Base-by-base conservation (phyloP, 306 rosid species). In the Boehmeria nivea region DNA sequence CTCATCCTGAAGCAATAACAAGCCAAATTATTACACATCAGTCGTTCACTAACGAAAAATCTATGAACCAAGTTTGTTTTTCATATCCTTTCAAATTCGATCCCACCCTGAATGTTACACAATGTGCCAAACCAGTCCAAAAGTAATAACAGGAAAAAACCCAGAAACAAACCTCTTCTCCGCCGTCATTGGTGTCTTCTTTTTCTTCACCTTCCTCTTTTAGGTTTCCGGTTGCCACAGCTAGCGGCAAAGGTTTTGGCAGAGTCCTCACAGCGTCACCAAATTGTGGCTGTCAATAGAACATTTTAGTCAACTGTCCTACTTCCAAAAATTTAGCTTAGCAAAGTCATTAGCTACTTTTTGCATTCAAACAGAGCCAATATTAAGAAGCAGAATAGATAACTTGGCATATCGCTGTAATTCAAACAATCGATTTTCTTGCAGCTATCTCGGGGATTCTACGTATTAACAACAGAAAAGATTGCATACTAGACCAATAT, bases 181-280 rank as follows among this genome's bases (percentile, higher is more conserved):
- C 74, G 34, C 44, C 76, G 28, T 50, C 70, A 43, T 77, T 73
- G 22, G 44, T 10, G 44, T 69, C 83, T 52, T 62, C 66, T 9
- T 72, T 74, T 65, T 71, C 78, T 62, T 69, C 63, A 12, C 48
- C 74, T 58, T 80, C 95, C 63, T 87, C 67, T 66, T 76, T 76
- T 36, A 43, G 25, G 54, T 27, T 34, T 59, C 50, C 66, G 57
- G 67, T 70, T 60, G 69, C 76, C 63, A 60, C 49, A 9, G 78
- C 58, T 15, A 81, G 61, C 53, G 95, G 89, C 55, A 53, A 77
- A 47, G 99, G 93, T 64, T 80, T 81, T 11, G 99, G 99, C 68
- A 91, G 89, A 51, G 82, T 54, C 61, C 71, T 82, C 20, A 65
- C 71, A 62, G 57, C 61, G 54, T 81, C 81, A 46, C 73, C 76